Percentiles rank a stretch among this genome's conserved stretches.
Conservation (phyloP, 768 basidiomycete species). For the Mrakia blollopis region DNA sequence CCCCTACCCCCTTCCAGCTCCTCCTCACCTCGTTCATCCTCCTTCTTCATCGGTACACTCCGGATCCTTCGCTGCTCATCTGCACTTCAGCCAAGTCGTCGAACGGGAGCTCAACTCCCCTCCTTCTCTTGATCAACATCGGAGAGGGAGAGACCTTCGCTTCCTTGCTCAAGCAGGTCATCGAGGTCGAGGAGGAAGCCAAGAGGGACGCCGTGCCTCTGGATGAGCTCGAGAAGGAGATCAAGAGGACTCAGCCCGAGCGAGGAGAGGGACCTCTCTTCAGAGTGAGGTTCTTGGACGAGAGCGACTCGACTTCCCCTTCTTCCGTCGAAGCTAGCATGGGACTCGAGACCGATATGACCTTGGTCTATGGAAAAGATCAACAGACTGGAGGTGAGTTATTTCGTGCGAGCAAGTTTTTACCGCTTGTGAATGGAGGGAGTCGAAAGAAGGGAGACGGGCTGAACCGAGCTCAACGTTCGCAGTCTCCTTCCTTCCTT, state of each 20-base stretch:
- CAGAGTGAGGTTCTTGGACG: constrained; percentile 31
- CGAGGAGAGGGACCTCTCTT: constrained; percentile 32
- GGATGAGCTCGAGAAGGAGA: constrained; percentile 55
- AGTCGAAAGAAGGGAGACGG: neutral
- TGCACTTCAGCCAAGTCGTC: constrained; percentile 9
- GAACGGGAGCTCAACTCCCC: constrained; percentile 54
- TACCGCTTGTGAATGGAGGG: neutral
- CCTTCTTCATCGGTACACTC: constrained; percentile 88
- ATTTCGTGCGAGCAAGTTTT: neutral
- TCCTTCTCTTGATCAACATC: constrained; percentile 75
- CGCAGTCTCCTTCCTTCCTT: constrained; percentile 39
- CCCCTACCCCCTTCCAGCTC: constrained; percentile 81
- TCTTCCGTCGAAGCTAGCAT: constrained; percentile 48
- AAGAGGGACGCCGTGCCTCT: constrained; percentile 76
- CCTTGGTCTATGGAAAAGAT: constrained; percentile 20
- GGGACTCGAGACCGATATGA: constrained; percentile 38
- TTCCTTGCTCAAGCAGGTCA: constrained; percentile 78
- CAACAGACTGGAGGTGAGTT: constrained; percentile 6
- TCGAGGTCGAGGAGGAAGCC: constrained; percentile 75
- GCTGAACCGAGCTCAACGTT: constrained; percentile 11
- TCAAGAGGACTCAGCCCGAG: constrained; percentile 29
- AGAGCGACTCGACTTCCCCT: neutral
- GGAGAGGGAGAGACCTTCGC: constrained; percentile 84
- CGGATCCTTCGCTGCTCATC: constrained; percentile 87
- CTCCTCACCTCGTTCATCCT: constrained; percentile 88